Evolutionary conservation across 257 asterid species (phyloP).

Genomic region (Parsonsia alboflavescens): DNA sequence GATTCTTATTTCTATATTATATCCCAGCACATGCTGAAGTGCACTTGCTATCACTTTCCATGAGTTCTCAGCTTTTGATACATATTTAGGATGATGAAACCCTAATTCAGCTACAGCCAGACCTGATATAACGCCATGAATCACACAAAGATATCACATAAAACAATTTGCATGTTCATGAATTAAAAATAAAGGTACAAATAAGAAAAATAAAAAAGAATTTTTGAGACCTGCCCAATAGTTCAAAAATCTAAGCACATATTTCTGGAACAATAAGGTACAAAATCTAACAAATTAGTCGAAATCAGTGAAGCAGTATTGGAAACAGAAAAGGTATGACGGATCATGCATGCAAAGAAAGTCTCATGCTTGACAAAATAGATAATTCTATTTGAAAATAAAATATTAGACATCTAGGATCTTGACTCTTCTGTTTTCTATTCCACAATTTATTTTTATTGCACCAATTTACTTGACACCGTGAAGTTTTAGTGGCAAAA

Average conservation of each 20-base stretch:
- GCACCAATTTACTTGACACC: not conserved
- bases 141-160: not conserved
- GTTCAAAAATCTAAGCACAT: not conserved
- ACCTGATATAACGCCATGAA: slow-evolving; percentile 34
- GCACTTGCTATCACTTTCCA: slow-evolving; percentile 84
- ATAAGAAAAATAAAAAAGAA: not conserved
- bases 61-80: slow-evolving; percentile 67
- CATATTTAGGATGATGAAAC: slow-evolving; percentile 55
- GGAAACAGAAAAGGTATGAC: not conserved
- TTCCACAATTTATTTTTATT: not conserved
- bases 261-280: not conserved
- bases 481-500: not conserved
- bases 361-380: not conserved
- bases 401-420: not conserved
- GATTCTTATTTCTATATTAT: slow-evolving; percentile 73
- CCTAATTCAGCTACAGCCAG: slow-evolving; percentile 71
- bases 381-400: not conserved
- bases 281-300: not conserved
- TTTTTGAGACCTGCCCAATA: not conserved
- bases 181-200: not conserved
- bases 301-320: not conserved
- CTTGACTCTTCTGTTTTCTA: not conserved
- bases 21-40: slow-evolving; percentile 62
- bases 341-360: not conserved
- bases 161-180: too few relatives aligned